These are phyloP conservation scores for Cephalotrichum gorgonifer DNA, from an alignment of 2,329 filamentous ascomycete species.

Conservation along the genomic window DNA sequence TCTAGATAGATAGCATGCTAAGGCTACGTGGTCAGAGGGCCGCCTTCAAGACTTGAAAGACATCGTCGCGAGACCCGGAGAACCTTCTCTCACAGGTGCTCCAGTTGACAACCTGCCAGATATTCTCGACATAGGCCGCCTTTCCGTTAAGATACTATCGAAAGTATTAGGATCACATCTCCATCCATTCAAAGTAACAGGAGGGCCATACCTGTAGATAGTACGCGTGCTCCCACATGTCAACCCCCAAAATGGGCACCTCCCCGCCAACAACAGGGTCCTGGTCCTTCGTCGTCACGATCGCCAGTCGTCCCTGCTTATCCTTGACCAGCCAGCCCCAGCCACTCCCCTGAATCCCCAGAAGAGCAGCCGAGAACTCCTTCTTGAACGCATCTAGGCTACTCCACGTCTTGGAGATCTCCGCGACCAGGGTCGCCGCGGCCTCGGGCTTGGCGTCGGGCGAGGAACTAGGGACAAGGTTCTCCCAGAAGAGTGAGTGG, in stretches of 20 bases:
- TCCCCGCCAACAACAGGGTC: conserved; percentile 58
- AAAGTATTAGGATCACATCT: conserved; percentile 7
- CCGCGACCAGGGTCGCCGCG: conserved; percentile 47
- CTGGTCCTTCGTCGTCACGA: conserved; percentile 79
- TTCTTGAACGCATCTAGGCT: conserved; percentile 54
- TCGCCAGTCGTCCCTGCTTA: conserved; percentile 46
- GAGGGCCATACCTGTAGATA: conserved; percentile 58
- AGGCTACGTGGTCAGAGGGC: conserved; percentile 15
- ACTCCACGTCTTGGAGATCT: conserved; percentile 60
- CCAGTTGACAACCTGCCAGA: conserved; percentile 76
- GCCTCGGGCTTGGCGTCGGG: conserved; percentile 43
- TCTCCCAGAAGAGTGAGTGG: conserved; percentile 88
- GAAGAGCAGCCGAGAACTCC: conserved; percentile 53
- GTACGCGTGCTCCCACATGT: conserved; percentile 94
- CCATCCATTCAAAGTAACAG: neutral
- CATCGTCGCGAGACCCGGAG: conserved; percentile 33
- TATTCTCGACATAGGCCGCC: conserved; percentile 63
- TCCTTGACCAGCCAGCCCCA: conserved; percentile 81
- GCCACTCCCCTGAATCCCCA: conserved; percentile 71
- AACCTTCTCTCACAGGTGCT: conserved; percentile 57
- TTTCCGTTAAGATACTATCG: conserved; percentile 69
- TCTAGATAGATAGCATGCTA: neutral
- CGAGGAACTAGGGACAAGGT: conserved; percentile 53
- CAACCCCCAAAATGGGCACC: conserved; percentile 65
- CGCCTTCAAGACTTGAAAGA: conserved; percentile 32